Evolutionary conservation across 2,329 filamentous ascomycete genomes (phyloP).

Genomic region (Claviceps maximensis): DNA sequence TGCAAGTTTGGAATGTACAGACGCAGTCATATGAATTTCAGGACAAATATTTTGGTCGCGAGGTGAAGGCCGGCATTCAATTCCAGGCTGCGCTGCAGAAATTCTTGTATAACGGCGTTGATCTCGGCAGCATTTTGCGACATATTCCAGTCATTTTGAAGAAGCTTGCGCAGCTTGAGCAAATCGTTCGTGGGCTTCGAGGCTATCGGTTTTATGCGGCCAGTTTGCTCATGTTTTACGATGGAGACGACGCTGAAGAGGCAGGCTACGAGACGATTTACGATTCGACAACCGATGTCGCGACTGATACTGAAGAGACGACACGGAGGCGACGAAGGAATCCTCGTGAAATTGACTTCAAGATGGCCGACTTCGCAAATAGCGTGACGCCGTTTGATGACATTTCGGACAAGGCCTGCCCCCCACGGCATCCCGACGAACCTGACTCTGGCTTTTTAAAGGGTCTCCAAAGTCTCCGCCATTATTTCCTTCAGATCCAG

Average conservation of each 20-base stretch:
- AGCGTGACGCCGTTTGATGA: constrained; percentile 81
- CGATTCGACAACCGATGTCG: constrained; percentile 45
- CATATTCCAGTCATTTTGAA: constrained; percentile 81
- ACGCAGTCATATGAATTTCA: constrained; percentile 83
- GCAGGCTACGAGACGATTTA: constrained; percentile 36
- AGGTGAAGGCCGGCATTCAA: constrained; percentile 73
- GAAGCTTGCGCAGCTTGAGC: constrained; percentile 71
- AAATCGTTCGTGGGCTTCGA: constrained; percentile 64
- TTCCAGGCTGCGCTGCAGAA: constrained; percentile 80
- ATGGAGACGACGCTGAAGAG: constrained; percentile 54
- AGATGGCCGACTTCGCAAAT: constrained; percentile 97
- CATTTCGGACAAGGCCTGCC: constrained; percentile 51
- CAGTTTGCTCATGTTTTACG: constrained; percentile 89
- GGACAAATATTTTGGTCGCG: constrained; percentile 93
- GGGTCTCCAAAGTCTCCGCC: constrained; percentile 62
- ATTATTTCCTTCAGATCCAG: constrained; percentile 81
- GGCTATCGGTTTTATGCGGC: constrained; percentile 94
- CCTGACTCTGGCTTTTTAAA: constrained; percentile 84
- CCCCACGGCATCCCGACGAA: constrained; percentile 65
- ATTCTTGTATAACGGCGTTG: constrained; percentile 83
- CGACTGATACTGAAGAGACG: constrained; percentile 45
- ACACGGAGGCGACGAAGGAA: constrained; percentile 33
- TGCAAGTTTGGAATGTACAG: constrained; percentile 88
- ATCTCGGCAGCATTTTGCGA: constrained; percentile 63
- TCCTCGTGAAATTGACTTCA: constrained; percentile 65